These are phyloP conservation scores for Taphrina wiesneri DNA, from an alignment of 1,139 yeast genomes.

Conservation along the genomic window DNA sequence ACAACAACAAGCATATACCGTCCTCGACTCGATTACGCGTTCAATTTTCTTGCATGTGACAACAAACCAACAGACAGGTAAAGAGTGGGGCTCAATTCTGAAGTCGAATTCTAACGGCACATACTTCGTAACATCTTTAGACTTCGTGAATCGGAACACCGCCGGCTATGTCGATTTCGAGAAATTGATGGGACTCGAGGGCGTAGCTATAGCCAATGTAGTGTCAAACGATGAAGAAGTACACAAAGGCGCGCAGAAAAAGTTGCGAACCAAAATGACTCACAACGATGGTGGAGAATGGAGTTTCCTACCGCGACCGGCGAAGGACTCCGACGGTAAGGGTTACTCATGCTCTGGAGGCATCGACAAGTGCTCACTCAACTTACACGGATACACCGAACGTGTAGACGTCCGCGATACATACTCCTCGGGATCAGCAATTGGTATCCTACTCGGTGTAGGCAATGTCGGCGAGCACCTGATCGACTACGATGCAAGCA, in stretches of 20 bases:
- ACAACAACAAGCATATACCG: conserved; percentile 77
- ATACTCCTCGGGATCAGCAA: conserved; percentile 82
- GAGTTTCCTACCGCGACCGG: conserved; percentile 65
- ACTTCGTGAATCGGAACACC: conserved; percentile 71
- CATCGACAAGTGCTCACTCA: conserved; percentile 69
- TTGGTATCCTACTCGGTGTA: conserved; percentile 79
- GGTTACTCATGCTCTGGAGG: conserved; percentile 53
- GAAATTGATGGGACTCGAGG: conserved; percentile 81
- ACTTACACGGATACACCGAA: conserved; percentile 89
- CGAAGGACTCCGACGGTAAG: conserved; percentile 61
- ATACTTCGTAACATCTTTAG: conserved; percentile 71
- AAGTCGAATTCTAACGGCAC: conserved; percentile 97
- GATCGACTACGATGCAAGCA: conserved; percentile 54
- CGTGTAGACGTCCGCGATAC: conserved; percentile 81
- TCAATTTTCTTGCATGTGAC: conserved; percentile 84
- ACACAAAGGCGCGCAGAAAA: conserved; percentile 51
- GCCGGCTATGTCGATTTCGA: conserved; percentile 88
- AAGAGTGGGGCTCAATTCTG: conserved; percentile 76
- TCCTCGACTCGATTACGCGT: conserved; percentile 72
- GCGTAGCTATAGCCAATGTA: conserved; percentile 71
- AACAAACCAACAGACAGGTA: conserved; percentile 53
- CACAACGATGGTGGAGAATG: conserved; percentile 94
- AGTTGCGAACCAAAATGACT: conserved; percentile 69
- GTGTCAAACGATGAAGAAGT: conserved; percentile 59
- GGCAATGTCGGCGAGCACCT: conserved; percentile 84